Base-by-base conservation (phyloP, 495 filamentous ascomycete genomes). In the Penicillium arizonense region DNA sequence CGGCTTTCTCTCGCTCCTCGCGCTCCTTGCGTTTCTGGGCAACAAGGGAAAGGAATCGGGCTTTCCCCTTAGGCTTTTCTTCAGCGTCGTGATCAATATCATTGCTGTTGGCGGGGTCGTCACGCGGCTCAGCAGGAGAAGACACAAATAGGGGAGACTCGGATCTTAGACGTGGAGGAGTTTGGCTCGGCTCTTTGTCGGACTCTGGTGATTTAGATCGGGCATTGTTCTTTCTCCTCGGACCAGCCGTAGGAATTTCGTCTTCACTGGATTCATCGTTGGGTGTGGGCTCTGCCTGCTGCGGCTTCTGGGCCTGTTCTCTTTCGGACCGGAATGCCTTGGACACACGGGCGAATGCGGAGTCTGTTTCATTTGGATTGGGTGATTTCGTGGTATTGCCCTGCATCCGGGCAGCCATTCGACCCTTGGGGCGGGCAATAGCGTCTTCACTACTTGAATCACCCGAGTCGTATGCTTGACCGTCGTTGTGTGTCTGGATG, bases 341-440 rank as follows among this genome's bases (percentile, higher is more conserved):
- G 28, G 65, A 67, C 12, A 72, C 52, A 9, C 69, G 68, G 13
- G 69, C 65, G 53, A 69, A 70, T 0, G 73, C 77, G 49, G 66
- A 73, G 38, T 56, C 65, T 55, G 50, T 42, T 42, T 62, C 32
- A n/a, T 57, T 42, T 6, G 33, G 12, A 1, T 37, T 47, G 7
- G 52, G 41, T 2, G 48, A 23, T 18, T 55, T 24, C 20, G 51
- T 18, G 14, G 32, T 49, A 36, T 58, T 44, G 11, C 53, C 73
- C 58, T 82, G 81, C 79, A 92, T 84, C 21, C 86, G 76, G 13
- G 84, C 77, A 48, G 89, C 89, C 57, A 94, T 76, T 23, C 84
- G 81, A 3, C 89, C 89, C 44, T 80, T 79, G 4, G 89, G 88
- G 20, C 78, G 75, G 18, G 85, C 54, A 50, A 83, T 76, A 16